Base-by-base conservation (phyloP, 805 yeast species). In the Cyberlindnera japonica region DNA sequence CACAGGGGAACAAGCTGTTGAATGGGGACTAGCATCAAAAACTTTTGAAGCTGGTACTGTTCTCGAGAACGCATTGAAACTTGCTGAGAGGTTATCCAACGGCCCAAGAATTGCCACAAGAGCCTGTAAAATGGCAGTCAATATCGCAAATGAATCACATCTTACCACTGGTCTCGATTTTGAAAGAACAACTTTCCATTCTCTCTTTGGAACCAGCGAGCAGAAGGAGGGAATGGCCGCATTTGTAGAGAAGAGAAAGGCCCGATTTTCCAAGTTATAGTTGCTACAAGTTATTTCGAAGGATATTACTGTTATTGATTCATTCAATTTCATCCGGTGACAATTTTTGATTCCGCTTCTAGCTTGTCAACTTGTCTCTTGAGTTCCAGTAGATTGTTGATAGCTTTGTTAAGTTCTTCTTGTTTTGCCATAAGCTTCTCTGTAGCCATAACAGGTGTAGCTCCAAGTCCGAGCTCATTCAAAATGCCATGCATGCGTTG, bases 391-490 rank as follows among this genome's bases (percentile, higher is more conserved):
- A 91, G 66, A 2, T 82, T 74, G 11, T 79, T 79, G 22, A 87
- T 84, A 1, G 81, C 68, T 48, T 81, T 79, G 35, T 84, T 71
- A 38, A 93, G 63, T 41, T 77, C 78, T 52, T 91, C 97, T 56
- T 83, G 89, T 54, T 77, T 79, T 6, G 80, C 72, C 62, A 87
- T 76, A 1, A 90, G 88, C 38, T 72, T 78, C 25, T 82, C 77
- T 0, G 98, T 85, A 5, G 95, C 91, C 82, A 93, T 82, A 2
- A 81, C 81, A 1, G 98, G 98, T 49, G 83, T 81, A 5, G 79
- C 64, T 0, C 96, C 83, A 9, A 93, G 63, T 3, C 81, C 89
- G 44, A 93, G 63, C 55, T 93, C 99, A 41, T 81, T 83, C 44
- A 91, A 62, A 10, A 80, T 71, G 14, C 76, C 74, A 21, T 64